phyloP scores from a whole-genome alignment of 1,284 basidiomycete species.

The Cutaneotrichosporon cutaneum region DNA sequence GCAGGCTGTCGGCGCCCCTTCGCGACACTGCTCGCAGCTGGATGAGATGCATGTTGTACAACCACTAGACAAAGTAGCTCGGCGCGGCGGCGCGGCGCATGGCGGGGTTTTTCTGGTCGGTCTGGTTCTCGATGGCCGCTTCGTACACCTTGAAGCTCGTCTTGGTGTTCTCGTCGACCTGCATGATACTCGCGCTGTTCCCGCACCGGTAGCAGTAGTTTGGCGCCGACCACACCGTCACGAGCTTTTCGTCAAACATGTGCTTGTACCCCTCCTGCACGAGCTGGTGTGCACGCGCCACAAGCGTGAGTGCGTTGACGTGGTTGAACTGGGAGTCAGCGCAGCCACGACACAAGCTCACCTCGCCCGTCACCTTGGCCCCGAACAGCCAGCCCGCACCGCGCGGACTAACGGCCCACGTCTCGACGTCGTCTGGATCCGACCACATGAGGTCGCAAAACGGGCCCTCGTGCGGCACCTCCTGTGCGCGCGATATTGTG shows the following conservation, averaged over 20 bases:
- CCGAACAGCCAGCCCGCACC: constrained; percentile 98
- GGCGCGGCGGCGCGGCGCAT: constrained; percentile 39
- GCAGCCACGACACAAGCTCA: constrained; percentile 43
- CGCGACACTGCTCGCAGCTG: background rate
- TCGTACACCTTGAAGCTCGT: constrained; percentile 74
- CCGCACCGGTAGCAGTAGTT: constrained; percentile 91
- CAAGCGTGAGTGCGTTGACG: constrained; percentile 75
- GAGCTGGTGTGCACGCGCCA: constrained; percentile 90
- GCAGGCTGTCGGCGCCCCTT: background rate
- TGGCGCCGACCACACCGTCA: constrained; percentile 97
- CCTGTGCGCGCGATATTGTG: constrained; percentile 84
- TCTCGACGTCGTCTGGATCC: constrained; percentile 92
- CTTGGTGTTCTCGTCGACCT: constrained; percentile 60
- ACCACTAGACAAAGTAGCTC: constrained; percentile 28
- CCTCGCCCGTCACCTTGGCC: constrained; percentile 78
- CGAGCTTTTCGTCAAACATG: constrained; percentile 92
- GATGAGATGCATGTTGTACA: constrained; percentile 30
- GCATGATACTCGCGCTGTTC: constrained; percentile 73
- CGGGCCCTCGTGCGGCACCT: constrained; percentile 95
- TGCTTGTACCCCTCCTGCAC: constrained; percentile 97
- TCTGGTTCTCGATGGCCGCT: constrained; percentile 79
- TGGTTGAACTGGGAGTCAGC: constrained; percentile 74
- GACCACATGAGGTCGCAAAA: constrained; percentile 99
- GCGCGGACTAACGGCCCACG: constrained; percentile 91
- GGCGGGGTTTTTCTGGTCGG: constrained; percentile 59